Evolutionary conservation across 495 filamentous ascomycete species (phyloP).

Genomic region (Aspergillus steynii): DNA sequence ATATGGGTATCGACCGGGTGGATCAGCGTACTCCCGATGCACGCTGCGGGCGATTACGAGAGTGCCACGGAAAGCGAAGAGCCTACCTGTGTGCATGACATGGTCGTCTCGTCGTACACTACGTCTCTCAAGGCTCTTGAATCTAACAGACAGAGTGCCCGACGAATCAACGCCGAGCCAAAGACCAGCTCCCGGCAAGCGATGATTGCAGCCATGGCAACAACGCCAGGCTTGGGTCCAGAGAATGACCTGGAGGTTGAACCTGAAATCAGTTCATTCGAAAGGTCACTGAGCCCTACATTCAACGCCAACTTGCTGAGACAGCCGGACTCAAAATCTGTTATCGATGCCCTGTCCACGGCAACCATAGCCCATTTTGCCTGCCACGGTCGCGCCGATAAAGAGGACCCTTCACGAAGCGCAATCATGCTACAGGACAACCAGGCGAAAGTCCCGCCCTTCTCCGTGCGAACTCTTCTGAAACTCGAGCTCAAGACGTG

Average conservation of each 20-base stretch:
- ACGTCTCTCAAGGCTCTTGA: slow-evolving; percentile 13
- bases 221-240: slow-evolving; percentile 13
- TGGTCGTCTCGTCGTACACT: slow-evolving; percentile 17
- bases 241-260: slow-evolving; percentile 9
- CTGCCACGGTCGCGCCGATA: slow-evolving; percentile 18
- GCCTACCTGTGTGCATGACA: slow-evolving; percentile 10
- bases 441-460: slow-evolving; percentile 10
- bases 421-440: slow-evolving; percentile 17
- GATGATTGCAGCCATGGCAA: slow-evolving; percentile 16
- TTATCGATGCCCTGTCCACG: not conserved
- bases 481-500: slow-evolving; percentile 13
- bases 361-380: slow-evolving; percentile 16
- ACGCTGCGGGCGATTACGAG: slow-evolving; percentile 14
- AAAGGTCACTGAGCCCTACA: not conserved
- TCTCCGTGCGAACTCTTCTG: slow-evolving; percentile 15
- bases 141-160: slow-evolving; percentile 5
- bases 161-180: slow-evolving; percentile 1
- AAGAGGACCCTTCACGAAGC: slow-evolving; percentile 15
- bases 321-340: not conserved
- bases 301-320: not conserved
- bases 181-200: not conserved
- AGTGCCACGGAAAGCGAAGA: not conserved
- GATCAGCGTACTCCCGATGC: slow-evolving; percentile 14
- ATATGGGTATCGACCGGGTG: slow-evolving; percentile 18
- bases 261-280: slow-evolving; percentile 8